phyloP scores from a whole-genome alignment of 768 basidiomycete species.

The Erythrobasidium yunnanense region DNA sequence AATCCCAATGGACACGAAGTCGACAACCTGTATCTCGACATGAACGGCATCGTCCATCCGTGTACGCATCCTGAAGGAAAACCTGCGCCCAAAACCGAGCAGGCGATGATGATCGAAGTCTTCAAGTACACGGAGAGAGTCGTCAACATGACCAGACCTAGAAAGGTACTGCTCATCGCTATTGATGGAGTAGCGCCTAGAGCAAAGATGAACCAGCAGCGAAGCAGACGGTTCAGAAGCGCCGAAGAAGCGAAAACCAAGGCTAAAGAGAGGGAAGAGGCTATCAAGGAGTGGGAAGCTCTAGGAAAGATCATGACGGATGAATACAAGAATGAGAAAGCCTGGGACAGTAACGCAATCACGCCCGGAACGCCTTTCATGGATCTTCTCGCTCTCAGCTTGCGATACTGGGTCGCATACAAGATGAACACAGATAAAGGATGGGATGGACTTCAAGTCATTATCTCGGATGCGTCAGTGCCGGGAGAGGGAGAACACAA shows the following conservation, averaged over 20 bases:
- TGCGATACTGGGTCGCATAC: conserved; percentile 91
- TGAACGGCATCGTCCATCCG: conserved; percentile 99
- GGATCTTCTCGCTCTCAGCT: conserved; percentile 71
- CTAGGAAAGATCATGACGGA: conserved; percentile 46
- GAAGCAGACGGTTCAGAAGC: conserved; percentile 86
- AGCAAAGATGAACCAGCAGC: conserved; percentile 99
- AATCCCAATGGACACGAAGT: conserved; percentile 96
- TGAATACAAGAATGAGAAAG: conserved; percentile 67
- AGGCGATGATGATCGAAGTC: conserved; percentile 97
- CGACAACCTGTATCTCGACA: conserved; percentile 93
- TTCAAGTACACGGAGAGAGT: conserved; percentile 95
- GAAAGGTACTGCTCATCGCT: conserved; percentile 94
- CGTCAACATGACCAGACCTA: conserved; percentile 89
- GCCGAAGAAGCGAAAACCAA: conserved; percentile 92
- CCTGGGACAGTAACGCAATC: conserved; percentile 98
- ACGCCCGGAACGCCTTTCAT: conserved; percentile 98
- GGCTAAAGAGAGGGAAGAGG: conserved; percentile 72
- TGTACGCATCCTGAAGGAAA: conserved; percentile 99
- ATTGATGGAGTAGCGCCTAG: conserved; percentile 96
- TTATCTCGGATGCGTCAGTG: conserved; percentile 92
- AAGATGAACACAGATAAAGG: conserved; percentile 92
- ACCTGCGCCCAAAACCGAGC: conserved; percentile 93
- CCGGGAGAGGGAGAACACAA: conserved; percentile 99
- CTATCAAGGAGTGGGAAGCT: conserved; percentile 65
- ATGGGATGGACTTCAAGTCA: conserved; percentile 89